Conservation (phyloP, 225 moss, liverwort and hornwort genomes). For the Takakia lepidozioides region DNA sequence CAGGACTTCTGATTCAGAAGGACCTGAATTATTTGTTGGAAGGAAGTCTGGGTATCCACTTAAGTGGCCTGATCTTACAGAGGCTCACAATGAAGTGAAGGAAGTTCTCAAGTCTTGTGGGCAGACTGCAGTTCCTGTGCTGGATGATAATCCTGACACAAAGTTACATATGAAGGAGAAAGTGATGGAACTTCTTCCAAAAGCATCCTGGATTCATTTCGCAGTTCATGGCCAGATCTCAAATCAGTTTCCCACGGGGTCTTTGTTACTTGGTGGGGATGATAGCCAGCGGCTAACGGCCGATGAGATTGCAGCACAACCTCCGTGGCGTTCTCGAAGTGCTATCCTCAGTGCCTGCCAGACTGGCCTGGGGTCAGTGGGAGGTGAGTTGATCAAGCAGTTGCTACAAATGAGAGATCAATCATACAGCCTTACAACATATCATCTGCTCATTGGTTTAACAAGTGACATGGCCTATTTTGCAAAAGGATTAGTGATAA, state of each 20-base stretch:
- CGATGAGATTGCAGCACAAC: constrained; percentile 1
- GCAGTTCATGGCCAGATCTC: constrained; percentile 21
- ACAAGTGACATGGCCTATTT: too few relatives aligned
- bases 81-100: constrained; percentile 6
- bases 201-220: constrained; percentile 24
- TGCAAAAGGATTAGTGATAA: too few relatives aligned
- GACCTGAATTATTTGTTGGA: constrained; percentile 2
- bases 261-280: constrained; percentile 9
- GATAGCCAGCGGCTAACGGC: constrained; percentile 10
- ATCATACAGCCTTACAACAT: too few relatives aligned
- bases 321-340: constrained; percentile 13
- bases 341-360: constrained; percentile 26
- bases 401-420: too few relatives aligned
- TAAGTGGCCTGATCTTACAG: background rate
- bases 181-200: constrained; percentile 11
- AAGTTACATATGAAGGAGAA: background rate
- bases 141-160: constrained; percentile 2
- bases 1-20: too few relatives aligned
- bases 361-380: constrained; percentile 25
- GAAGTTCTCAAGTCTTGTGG: constrained; percentile 1
- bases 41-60: constrained; percentile 5
- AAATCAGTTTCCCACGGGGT: constrained; percentile 19
- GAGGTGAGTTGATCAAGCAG: constrained; percentile 7
- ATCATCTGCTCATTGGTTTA: too few relatives aligned
- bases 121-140: background rate